phyloP scores from a whole-genome alignment of 768 basidiomycete genomes.

The Leccinum subtestaceum region DNA sequence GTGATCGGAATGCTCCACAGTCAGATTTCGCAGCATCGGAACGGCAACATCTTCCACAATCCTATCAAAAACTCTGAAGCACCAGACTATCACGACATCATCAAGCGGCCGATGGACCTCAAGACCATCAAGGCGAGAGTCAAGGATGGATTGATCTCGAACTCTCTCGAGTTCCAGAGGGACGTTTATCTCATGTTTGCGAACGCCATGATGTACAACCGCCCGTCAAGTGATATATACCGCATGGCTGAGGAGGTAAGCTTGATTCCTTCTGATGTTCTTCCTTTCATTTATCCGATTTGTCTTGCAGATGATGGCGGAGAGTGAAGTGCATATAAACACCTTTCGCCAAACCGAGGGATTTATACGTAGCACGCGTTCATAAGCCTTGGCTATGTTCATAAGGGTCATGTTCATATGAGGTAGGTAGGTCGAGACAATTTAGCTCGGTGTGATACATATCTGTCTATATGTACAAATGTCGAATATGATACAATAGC shows the following conservation, averaged over 20 bases:
- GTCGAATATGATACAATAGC: conserved; percentile 2
- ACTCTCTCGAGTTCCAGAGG: conserved; percentile 83
- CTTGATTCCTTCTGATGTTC: not conserved
- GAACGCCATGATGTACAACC: conserved; percentile 97
- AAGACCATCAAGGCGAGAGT: conserved; percentile 88
- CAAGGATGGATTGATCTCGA: conserved; percentile 78
- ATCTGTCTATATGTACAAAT: conserved; percentile 1
- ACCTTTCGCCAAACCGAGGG: conserved; percentile 78
- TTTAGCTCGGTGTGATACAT: not conserved
- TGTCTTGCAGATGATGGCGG: conserved; percentile 64
- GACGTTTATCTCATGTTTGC: conserved; percentile 94
- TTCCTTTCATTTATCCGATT: not conserved
- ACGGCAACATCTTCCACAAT: conserved; percentile 87
- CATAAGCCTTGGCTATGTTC: conserved; percentile 12
- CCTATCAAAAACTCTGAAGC: conserved; percentile 88
- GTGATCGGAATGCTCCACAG: conserved; percentile 80
- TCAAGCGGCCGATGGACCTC: conserved; percentile 93
- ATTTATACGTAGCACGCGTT: conserved; percentile 45
- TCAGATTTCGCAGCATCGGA: conserved; percentile 80
- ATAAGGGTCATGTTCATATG: not conserved
- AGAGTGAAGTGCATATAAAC: conserved; percentile 64
- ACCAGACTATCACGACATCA: conserved; percentile 87
- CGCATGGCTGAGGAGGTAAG: conserved; percentile 89
- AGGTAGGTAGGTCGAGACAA: not conserved
- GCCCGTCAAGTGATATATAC: conserved; percentile 81